Conservation (phyloP, 139 green algal genomes). For the Eudorina sp. region DNA sequence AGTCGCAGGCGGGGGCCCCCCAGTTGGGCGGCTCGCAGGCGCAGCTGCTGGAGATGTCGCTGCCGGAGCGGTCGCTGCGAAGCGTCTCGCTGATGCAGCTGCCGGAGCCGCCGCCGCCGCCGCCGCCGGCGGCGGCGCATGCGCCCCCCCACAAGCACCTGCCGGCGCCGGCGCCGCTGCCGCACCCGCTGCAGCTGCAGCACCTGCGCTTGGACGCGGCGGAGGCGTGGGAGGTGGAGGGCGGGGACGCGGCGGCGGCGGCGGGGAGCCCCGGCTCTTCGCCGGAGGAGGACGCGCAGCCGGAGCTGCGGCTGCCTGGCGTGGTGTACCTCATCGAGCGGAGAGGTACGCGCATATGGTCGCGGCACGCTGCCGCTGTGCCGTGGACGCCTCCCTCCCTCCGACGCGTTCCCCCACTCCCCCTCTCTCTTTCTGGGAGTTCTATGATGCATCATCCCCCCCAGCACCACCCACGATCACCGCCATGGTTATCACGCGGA, state of each 20-base stretch:
- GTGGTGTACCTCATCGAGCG: slow-evolving; percentile 33
- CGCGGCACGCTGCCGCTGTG: too few species aligned
- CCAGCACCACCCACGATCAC: too few species aligned
- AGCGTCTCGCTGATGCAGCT: not conserved
- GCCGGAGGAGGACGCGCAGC: not conserved
- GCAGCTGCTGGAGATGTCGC: too few species aligned
- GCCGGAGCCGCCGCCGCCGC: not conserved
- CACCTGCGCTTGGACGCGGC: not conserved
- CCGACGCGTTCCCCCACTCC: too few species aligned
- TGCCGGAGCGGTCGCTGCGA: not conserved
- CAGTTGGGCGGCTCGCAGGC: too few species aligned
- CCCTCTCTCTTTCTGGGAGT: too few species aligned
- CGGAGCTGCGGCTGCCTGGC: slow-evolving; percentile 10
- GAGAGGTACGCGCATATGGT: not conserved
- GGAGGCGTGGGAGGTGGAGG: not conserved
- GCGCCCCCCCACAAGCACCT: not conserved
- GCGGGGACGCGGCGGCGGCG: not conserved
- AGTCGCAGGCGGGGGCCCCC: too few species aligned
- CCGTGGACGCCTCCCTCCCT: too few species aligned
- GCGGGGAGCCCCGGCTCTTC: not conserved
- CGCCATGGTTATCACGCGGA: too few species aligned
- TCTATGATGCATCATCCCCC: too few species aligned
- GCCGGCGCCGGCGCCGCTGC: not conserved
- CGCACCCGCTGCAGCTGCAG: slow-evolving; percentile 18
- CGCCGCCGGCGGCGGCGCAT: too few species aligned